Base-by-base conservation (phyloP, 1,139 yeast species). In the Yamadazyma aaseri region DNA sequence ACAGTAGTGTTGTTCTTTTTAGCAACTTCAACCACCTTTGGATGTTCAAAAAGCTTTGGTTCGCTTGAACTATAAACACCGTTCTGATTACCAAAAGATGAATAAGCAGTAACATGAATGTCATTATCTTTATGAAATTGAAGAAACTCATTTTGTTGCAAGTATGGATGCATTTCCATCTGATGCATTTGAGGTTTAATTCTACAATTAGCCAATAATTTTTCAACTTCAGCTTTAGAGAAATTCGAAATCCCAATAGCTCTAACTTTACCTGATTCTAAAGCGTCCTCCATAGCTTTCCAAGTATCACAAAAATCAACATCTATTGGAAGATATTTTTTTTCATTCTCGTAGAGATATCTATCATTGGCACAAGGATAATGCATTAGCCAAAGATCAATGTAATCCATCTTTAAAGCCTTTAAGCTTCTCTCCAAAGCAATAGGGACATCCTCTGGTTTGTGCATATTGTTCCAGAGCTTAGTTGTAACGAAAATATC, bases 341-440 rank as follows among this genome's bases (percentile, higher is more conserved):
- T 29, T 11, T 37, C 65, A 65, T 3, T 68, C 49, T 4, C 56
- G 67, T 28, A 62, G 42, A 42, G 70, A 50, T 42, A 42, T 47
- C 26, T 40, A 33, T 11, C 70, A 14, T 20, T 18, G 39, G 36
- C 34, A 65, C 63, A 39, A 74, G 51, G 95, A 90, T 90, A 86
- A 62, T 87, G 96, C 50, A 85, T 74, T 55, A 87, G 70, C 57
- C 80, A 81, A 49, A 89, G 67, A 55, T 89, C 96, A 39, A 89
- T 80, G 50, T 87, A 89, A 2, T 82, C 82, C 49, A 87, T 66
- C 50, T 79, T 75, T 50, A 73, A 55, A 5, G 56, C 61, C 31
- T 80, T 74, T 36, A 86, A 63, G 10, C 82, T 83, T 26, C 57
- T 60, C 31, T 62, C 55, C 32, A 83, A 75, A 6, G 83, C 85